These are phyloP conservation scores for Blastocladiella britannica DNA, from an alignment of 192 early-diverging fungal genomes.

Conservation along the genomic window DNA sequence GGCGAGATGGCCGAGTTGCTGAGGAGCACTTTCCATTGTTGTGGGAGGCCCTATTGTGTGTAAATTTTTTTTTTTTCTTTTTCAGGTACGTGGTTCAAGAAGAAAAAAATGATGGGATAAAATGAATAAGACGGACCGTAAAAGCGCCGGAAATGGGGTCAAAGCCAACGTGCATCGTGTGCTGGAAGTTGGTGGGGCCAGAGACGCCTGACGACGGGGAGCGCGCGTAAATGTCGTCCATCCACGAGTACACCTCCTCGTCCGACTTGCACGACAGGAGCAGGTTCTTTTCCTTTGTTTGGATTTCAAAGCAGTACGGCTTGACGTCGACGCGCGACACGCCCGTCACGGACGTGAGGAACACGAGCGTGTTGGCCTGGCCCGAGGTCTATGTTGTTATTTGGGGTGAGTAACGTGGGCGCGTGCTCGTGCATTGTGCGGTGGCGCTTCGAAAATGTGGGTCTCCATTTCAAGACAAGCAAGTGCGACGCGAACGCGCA, in stretches of 20 bases:
- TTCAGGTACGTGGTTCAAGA: no score
- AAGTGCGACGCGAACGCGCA: no score
- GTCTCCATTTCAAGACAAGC: no score
- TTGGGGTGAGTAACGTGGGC: not conserved
- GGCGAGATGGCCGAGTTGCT: constrained; percentile 86
- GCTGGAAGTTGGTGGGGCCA: constrained; percentile 31
- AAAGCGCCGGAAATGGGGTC: constrained; percentile 32
- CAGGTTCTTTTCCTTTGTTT: constrained; percentile 82
- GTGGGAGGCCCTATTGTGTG: constrained; percentile 56
- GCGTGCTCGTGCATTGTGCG: no score
- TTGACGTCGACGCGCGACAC: constrained; percentile 78
- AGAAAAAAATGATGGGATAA: constrained; percentile 2
- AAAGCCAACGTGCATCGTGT: constrained; percentile 34
- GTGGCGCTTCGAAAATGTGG: no score
- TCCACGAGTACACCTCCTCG: constrained; percentile 94
- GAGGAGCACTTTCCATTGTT: constrained; percentile 82
- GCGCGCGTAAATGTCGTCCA: constrained; percentile 76
- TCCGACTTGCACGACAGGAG: constrained; percentile 83
- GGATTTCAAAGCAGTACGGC: constrained; percentile 82
- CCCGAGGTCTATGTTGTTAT: constrained; percentile 8
- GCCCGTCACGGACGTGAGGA: constrained; percentile 75
- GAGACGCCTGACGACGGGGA: constrained; percentile 24
- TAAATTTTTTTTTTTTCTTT: constrained; percentile 1
- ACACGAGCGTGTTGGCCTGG: constrained; percentile 71
- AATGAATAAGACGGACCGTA: constrained; percentile 5